phyloP scores from a whole-genome alignment of 2,329 filamentous ascomycete species.

The Aspergillus quadricinctus region DNA sequence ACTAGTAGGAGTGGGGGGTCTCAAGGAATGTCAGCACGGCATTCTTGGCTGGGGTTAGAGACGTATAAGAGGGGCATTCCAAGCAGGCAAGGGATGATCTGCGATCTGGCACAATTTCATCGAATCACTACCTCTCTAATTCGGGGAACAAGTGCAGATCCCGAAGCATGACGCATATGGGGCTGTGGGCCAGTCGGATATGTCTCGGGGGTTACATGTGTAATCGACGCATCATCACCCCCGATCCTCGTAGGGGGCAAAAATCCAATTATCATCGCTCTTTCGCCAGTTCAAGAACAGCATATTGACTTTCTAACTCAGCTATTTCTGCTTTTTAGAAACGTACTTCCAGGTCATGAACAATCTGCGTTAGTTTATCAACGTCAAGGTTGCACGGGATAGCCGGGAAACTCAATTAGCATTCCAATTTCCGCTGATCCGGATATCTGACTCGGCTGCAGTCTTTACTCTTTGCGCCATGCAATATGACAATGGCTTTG shows the following conservation, averaged over 20 bases:
- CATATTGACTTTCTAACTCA: not conserved
- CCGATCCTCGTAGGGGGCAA: not conserved
- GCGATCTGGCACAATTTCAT: no score
- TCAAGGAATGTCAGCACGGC: no score
- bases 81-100: no score
- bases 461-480: not conserved
- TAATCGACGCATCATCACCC: not conserved
- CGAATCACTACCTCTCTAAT: not conserved
- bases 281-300: not conserved
- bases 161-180: not conserved
- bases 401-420: no score
- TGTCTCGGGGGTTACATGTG: not conserved
- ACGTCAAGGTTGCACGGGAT: no score
- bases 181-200: not conserved
- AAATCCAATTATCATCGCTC: not conserved
- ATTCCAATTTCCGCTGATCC: no score
- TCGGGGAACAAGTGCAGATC: not conserved
- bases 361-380: no score
- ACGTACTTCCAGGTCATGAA: not conserved
- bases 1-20: no score
- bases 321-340: not conserved
- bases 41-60: no score
- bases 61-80: no score
- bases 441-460: no score
- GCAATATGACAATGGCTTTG: not conserved